phyloP scores from a whole-genome alignment of 371 early-diverging fungal species.

The Apophysomyces ossiformis region DNA sequence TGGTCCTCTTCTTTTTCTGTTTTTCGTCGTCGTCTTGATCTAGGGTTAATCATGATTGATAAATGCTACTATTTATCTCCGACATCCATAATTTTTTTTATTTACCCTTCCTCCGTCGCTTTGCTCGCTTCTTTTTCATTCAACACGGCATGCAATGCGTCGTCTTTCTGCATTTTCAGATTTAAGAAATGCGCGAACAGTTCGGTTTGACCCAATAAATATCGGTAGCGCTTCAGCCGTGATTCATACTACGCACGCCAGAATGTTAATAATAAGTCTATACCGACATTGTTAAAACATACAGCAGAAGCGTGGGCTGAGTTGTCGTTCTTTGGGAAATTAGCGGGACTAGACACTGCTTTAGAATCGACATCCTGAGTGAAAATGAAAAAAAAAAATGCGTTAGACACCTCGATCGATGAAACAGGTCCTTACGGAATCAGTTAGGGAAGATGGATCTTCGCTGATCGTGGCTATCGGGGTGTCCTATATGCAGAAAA shows the following conservation, averaged over 20 bases:
- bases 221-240: conserved; percentile 56
- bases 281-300: not conserved
- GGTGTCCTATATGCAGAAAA: not conserved
- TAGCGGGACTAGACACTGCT: not conserved
- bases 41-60: conserved; percentile 9
- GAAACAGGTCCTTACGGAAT: not conserved
- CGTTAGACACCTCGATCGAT: not conserved
- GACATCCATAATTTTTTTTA: not conserved
- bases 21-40: conserved; percentile 73
- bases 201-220: conserved; percentile 78
- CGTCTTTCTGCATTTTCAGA: conserved; percentile 31
- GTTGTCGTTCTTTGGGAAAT: not conserved
- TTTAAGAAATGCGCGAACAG: conserved; percentile 57
- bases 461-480: not conserved
- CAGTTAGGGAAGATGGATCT: not conserved
- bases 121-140: conserved; percentile 22
- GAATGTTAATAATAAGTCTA: not conserved
- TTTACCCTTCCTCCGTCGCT: conserved; percentile 24
- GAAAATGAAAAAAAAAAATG: not conserved
- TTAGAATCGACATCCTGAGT: not conserved
- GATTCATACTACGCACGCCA: conserved; percentile 12
- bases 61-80: not conserved
- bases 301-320: not conserved
- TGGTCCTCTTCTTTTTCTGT: conserved; percentile 93
- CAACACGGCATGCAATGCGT: conserved; percentile 17